phyloP scores from a whole-genome alignment of 805 yeast genomes.

The Ogataea sp. region DNA sequence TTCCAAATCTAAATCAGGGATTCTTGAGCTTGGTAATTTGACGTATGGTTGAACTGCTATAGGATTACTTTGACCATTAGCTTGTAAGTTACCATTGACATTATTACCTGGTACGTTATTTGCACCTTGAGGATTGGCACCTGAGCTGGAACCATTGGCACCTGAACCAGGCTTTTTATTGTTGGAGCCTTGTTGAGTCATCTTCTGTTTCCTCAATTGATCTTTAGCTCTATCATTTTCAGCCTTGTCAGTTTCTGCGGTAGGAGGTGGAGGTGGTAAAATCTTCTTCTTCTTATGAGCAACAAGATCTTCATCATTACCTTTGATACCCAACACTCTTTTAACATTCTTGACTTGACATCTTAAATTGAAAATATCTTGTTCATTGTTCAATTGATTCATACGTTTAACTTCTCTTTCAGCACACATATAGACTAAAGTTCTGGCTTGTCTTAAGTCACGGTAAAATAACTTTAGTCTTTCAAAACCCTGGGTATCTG shows the following conservation, averaged over 20 bases:
- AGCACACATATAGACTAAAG: conserved; percentile 59
- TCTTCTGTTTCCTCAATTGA: conserved; percentile 14
- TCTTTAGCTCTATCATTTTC: neutral
- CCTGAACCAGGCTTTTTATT: neutral
- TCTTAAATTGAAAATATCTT: conserved; percentile 64
- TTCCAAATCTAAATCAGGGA: conserved; percentile 85
- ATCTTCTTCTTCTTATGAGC: conserved; percentile 66
- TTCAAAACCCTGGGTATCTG: conserved; percentile 86
- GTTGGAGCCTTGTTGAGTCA: conserved; percentile 9
- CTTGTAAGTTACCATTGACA: conserved; percentile 5
- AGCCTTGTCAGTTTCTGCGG: neutral
- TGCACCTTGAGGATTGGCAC: conserved; percentile 2
- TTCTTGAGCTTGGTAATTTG: conserved; percentile 79
- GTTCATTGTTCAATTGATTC: conserved; percentile 54
- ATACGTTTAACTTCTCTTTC: conserved; percentile 63
- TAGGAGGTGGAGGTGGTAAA: conserved; percentile 11
- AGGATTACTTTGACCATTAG: conserved; percentile 12
- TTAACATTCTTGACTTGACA: conserved; percentile 65
- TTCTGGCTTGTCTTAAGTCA: conserved; percentile 71
- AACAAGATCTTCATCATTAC: conserved; percentile 77
- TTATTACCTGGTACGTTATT: conserved; percentile 3
- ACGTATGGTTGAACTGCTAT: conserved; percentile 68
- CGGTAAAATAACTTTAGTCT: conserved; percentile 63
- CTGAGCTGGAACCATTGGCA: conserved; percentile 8
- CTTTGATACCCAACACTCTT: conserved; percentile 66